Conservation (phyloP, 805 yeast species). For the Ogataea philodendri region DNA sequence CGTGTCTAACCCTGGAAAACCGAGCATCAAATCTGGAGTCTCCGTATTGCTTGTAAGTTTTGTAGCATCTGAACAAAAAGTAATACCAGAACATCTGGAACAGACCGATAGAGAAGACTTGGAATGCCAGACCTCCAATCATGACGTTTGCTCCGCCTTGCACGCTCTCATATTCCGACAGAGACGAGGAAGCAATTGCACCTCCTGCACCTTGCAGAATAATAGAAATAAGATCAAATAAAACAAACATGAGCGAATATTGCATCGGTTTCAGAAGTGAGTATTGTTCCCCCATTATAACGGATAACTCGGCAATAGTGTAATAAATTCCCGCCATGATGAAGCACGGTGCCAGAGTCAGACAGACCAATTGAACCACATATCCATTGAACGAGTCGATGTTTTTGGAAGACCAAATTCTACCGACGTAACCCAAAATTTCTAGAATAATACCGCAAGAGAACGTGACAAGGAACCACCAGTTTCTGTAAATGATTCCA, state of each 20-base stretch:
- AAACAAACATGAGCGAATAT: slow-evolving; percentile 62
- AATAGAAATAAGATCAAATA: slow-evolving; percentile 65
- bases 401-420: slow-evolving; percentile 48
- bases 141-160: slow-evolving; percentile 55
- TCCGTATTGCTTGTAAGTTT: slow-evolving; percentile 24
- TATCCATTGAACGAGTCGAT: slow-evolving; percentile 39
- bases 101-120: slow-evolving; percentile 60
- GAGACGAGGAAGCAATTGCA: slow-evolving; percentile 57
- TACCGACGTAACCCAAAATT: slow-evolving; percentile 63
- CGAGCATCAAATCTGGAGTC: slow-evolving; percentile 32
- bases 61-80: slow-evolving; percentile 41
- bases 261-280: slow-evolving; percentile 55
- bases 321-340: slow-evolving; percentile 81
- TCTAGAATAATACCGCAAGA: slow-evolving; percentile 59
- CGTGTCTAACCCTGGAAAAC: slow-evolving; percentile 33
- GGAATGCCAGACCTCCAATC: slow-evolving; percentile 72
- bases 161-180: slow-evolving; percentile 22
- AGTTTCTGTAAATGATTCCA: slow-evolving; percentile 49
- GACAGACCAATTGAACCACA: slow-evolving; percentile 61
- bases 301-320: slow-evolving; percentile 62
- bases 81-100: slow-evolving; percentile 49
- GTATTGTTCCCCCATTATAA: slow-evolving; percentile 56
- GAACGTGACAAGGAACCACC: slow-evolving; percentile 67
- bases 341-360: slow-evolving; percentile 80
- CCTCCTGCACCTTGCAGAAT: slow-evolving; percentile 78